Conservation (phyloP, 805 yeast species). For the Candida cerambycidarum region DNA sequence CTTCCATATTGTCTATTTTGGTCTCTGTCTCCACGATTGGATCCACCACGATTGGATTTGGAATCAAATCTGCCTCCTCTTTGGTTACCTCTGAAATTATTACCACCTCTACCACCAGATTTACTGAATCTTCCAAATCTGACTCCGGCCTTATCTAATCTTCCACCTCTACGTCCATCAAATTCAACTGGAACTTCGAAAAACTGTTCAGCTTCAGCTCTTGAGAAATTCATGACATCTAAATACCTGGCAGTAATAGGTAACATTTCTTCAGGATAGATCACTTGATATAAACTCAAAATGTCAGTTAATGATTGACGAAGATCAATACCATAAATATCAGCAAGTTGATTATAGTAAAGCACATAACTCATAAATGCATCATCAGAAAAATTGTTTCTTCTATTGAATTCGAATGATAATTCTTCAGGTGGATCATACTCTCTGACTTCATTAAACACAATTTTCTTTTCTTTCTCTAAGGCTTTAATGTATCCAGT, state of each 20-base stretch:
- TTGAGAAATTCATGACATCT: slow-evolving; percentile 9
- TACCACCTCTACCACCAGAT: slow-evolving; percentile 7
- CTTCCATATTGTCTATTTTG: slow-evolving; percentile 2
- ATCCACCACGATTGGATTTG: slow-evolving; percentile 3
- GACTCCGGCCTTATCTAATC: slow-evolving; percentile 1
- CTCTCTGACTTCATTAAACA: slow-evolving; percentile 44
- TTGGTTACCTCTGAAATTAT: slow-evolving; percentile 8
- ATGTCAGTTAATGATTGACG: slow-evolving; percentile 5
- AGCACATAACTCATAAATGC: slow-evolving; percentile 15
- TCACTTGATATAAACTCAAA: slow-evolving; percentile 7
- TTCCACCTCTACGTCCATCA: slow-evolving; percentile 3
- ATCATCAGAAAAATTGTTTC: slow-evolving; percentile 13
- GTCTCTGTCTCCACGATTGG: slow-evolving; percentile 14
- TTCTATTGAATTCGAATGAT: slow-evolving; percentile 15
- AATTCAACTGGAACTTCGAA: slow-evolving; percentile 14
- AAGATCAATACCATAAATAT: slow-evolving; percentile 18
- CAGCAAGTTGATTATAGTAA: slow-evolving; percentile 26
- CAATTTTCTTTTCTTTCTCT: slow-evolving; percentile 50
- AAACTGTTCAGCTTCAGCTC: slow-evolving; percentile 10
- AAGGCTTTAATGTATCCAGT: slow-evolving; percentile 52
- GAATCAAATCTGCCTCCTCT: slow-evolving; percentile 4
- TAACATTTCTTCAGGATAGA: slow-evolving; percentile 11
- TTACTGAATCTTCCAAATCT: slow-evolving; percentile 15
- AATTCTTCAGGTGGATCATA: slow-evolving; percentile 40
- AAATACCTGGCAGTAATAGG: slow-evolving; percentile 6